Evolutionary conservation across 179 eudicot genomes (phyloP), one percentile per base, ranked within the genome.

Genomic region (Silene noctiflora): DNA sequence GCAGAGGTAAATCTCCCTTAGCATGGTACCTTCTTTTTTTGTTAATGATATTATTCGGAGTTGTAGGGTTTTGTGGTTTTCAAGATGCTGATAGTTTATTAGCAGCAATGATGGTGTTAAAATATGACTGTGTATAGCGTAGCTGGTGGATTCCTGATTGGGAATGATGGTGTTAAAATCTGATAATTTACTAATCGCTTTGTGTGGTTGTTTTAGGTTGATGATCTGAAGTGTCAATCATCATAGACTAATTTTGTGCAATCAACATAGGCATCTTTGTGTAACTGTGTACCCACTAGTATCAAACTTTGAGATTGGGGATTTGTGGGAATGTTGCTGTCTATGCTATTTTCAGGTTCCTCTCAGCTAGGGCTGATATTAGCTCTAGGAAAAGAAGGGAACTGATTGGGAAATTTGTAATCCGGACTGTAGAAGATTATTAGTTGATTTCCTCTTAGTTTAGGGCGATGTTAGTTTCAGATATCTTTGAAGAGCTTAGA

Each of bases 1-100:
- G 97, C n/a, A 85, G 95, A 89, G 99, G 98, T 87, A 46, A 48
- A 39, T 72, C 48, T 74, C 17, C 62, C 10, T 20, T 9, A 14
- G 63, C 2, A 25, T 13, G 17, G 14, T 46, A 19, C 65, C 69
- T 10, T 55, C 27, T 46, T 69, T 22, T 3, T 9, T 8, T 21
- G 13, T 4, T 24, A 13, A 27, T 53, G 62, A 24, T 16, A 25
- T 71, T 24, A 2, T 46, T 46, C 14, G 59, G 4, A 9, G 53
- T 60, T 42, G 39, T 33, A 61, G 63, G 60, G 42, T 59, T 55
- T 58, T 75, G 69, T 46, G 33, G 39, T 4, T 33, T 33, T 33
- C 39, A 33, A 33, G 39, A 33, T 4, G 39, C 7, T 33, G 39
- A 33, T 67, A n/a, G 51, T 19, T 31, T 31, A 65, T 13, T 29